Percentiles rank a stretch among this genome's conserved stretches.
These are phyloP conservation scores for Phytopythium mirpurense DNA, from an alignment of 352 stramenopile genomes.

Conservation along the genomic window DNA sequence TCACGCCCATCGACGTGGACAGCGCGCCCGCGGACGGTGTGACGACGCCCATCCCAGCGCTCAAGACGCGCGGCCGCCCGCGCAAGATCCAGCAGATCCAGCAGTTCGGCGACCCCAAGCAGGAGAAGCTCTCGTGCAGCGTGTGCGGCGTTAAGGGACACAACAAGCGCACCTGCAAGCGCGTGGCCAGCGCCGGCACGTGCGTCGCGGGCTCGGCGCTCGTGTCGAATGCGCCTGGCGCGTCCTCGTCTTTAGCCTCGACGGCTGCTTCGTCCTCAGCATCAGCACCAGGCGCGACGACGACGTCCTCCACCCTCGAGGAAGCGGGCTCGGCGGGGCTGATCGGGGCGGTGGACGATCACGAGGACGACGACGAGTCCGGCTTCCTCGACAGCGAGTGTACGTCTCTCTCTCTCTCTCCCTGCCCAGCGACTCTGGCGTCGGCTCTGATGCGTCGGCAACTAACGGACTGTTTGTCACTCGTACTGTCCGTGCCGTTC, in stretches of 20 bases:
- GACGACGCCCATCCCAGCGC: constrained; percentile 47
- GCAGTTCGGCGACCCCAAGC: constrained; percentile 58
- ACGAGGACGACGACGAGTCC: constrained; percentile 17
- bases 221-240: constrained; percentile 4
- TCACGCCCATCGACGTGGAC: constrained; percentile 79
- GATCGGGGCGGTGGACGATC: constrained; percentile 15
- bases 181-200: constrained; percentile 7
- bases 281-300: neutral
- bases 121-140: constrained; percentile 74
- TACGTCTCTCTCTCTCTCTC: constrained; percentile 15
- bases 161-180: constrained; percentile 84
- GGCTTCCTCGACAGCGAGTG: constrained; percentile 27
- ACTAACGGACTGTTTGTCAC: constrained; percentile 5
- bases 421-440: too few species aligned
- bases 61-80: constrained; percentile 52
- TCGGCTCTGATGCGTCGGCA: too few species aligned
- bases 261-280: neutral
- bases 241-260: neutral
- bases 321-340: constrained; percentile 1
- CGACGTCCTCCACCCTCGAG: neutral
- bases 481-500: constrained; percentile 5
- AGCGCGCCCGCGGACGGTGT: constrained; percentile 54
- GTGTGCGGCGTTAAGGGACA: constrained; percentile 78
- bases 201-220: neutral
- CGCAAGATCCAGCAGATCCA: constrained; percentile 82